These are phyloP conservation scores for Pythium phragmiticola DNA, from an alignment of 352 stramenopile species.

Conservation along the genomic window DNA sequence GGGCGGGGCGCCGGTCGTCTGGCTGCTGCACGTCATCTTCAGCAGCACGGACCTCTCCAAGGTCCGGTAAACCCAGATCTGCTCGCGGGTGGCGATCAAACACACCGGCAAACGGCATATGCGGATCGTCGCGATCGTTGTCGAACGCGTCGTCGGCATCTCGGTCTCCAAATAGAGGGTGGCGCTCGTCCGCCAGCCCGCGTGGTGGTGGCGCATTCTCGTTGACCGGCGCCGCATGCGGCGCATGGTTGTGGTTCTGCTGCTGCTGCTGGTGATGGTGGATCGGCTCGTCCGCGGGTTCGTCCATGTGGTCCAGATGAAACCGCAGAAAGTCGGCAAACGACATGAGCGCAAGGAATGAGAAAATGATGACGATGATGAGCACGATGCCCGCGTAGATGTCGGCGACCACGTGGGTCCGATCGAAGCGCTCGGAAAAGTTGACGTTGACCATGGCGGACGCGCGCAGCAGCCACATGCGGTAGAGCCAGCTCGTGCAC, in stretches of 20 bases:
- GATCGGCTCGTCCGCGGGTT: slow-evolving; percentile 39
- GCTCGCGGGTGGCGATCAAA: slow-evolving; percentile 26
- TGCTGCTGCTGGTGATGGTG: slow-evolving; percentile 20
- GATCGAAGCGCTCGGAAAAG: slow-evolving; percentile 72
- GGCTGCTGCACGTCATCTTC: slow-evolving; percentile 14
- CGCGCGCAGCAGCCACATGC: slow-evolving; percentile 90
- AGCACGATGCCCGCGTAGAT: slow-evolving; percentile 90
- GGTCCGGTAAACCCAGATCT: slow-evolving; percentile 29
- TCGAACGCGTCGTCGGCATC: slow-evolving; percentile 23
- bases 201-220: background rate
- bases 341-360: slow-evolving; percentile 94
- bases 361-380: slow-evolving; percentile 91
- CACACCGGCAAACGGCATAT: slow-evolving; percentile 22
- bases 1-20: slow-evolving; percentile 11
- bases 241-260: slow-evolving; percentile 10
- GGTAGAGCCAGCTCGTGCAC: slow-evolving; percentile 93
- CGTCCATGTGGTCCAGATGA: slow-evolving; percentile 86
- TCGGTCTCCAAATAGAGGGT: slow-evolving; percentile 4
- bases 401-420: slow-evolving; percentile 73
- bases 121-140: background rate
- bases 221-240: background rate
- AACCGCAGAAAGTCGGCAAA: slow-evolving; percentile 92
- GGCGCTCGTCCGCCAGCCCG: background rate
- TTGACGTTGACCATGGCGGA: slow-evolving; percentile 86
- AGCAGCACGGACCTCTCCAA: slow-evolving; percentile 9